Percentiles rank a stretch among this genome's conserved stretches.
Conservation (phyloP, 331 rosid species). For the Dryas integrifolia region DNA sequence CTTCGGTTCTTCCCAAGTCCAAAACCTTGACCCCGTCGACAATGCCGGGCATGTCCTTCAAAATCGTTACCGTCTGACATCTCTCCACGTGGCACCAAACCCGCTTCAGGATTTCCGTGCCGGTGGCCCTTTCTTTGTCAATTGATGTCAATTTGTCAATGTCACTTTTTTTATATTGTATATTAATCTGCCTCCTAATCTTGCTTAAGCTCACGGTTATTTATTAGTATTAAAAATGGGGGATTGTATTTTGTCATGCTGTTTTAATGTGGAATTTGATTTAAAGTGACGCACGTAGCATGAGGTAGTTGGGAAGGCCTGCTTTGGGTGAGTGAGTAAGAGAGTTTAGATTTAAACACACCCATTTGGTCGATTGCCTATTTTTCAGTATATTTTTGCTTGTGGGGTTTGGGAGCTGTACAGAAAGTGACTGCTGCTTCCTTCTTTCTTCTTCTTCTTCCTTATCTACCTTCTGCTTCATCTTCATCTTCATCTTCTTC, state of each 20-base stretch:
- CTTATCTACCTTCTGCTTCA: constrained; percentile 29
- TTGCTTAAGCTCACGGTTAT: constrained; percentile 22
- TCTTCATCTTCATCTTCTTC: neutral
- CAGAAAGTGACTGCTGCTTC: constrained; percentile 62
- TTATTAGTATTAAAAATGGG: neutral
- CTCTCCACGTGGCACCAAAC: constrained; percentile 69
- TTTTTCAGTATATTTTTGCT: constrained; percentile 24
- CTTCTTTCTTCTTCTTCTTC: constrained; percentile 29
- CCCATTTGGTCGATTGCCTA: neutral
- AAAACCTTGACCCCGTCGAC: constrained; percentile 63
- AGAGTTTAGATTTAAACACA: neutral
- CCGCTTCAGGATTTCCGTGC: constrained; percentile 36
- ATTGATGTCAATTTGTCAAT: neutral
- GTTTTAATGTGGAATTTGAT: constrained; percentile 28
- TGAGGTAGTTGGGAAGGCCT: constrained; percentile 38
- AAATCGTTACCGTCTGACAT: constrained; percentile 32
- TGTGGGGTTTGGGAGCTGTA: constrained; percentile 57
- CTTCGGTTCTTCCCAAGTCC: constrained; percentile 35
- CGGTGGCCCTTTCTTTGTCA: constrained; percentile 29
- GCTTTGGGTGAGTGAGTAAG: neutral
- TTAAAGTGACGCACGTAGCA: constrained; percentile 34
- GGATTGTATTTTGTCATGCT: constrained; percentile 6
- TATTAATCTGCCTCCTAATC: neutral
- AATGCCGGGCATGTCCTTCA: constrained; percentile 60
- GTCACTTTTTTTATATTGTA: neutral